Percentiles rank a stretch among this genome's conserved stretches.
Conservation (phyloP, 768 basidiomycete genomes). For the Cyathus striatus region DNA sequence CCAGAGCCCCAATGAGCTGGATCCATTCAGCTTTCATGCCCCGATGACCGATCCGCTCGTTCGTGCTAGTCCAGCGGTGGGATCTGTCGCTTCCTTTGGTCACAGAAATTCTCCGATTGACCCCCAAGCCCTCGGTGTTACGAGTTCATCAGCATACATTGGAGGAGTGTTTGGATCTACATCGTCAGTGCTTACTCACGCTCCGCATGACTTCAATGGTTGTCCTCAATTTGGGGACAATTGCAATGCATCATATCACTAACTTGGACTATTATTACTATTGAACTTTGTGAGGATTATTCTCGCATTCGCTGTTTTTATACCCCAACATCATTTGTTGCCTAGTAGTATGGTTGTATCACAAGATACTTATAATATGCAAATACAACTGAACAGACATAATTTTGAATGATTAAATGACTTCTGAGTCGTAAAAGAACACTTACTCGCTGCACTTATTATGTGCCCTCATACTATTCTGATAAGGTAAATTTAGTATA, state of each 20-base stretch:
- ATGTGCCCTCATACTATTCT: too few species aligned
- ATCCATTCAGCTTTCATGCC: conserved; percentile 46
- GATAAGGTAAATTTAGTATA: too few species aligned
- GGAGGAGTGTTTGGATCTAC: neutral
- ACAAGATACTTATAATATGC: too few species aligned
- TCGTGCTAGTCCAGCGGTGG: conserved; percentile 19
- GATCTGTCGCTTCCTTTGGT: conserved; percentile 2
- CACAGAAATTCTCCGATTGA: conserved; percentile 3
- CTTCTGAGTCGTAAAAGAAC: too few species aligned
- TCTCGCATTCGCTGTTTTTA: too few species aligned
- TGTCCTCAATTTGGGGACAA: conserved; percentile 43
- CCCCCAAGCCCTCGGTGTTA: neutral
- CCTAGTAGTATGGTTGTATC: too few species aligned
- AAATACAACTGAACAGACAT: too few species aligned
- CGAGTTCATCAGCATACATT: neutral
- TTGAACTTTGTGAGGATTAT: too few species aligned
- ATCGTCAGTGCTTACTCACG: conserved; percentile 22
- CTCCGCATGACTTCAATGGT: conserved; percentile 28
- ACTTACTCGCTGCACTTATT: too few species aligned
- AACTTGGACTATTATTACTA: too few species aligned
- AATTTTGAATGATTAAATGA: too few species aligned
- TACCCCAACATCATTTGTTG: too few species aligned
- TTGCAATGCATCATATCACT: conserved; percentile 32
- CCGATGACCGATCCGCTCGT: conserved; percentile 23
- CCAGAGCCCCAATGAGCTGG: conserved; percentile 35